Base-by-base conservation (phyloP, 1,139 yeast genomes). In the Kazachstania sp. region DNA sequence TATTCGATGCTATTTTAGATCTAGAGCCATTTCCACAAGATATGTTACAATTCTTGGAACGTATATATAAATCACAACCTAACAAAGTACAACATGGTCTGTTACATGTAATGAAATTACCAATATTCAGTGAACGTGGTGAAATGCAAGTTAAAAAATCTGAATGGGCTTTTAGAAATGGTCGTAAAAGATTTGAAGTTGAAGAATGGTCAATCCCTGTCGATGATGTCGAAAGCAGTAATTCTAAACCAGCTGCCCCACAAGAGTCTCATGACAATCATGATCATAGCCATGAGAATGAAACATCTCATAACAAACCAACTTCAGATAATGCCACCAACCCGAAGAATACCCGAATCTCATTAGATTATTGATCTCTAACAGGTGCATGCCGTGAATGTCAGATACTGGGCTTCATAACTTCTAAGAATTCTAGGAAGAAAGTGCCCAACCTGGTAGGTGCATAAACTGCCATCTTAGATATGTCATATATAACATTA, bases 161-260 rank as follows among this genome's bases (percentile, higher is more conserved):
- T 46, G 97, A 90, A 66, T 83, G 77, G 65, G 90, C 95, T 3
- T 92, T 90, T 68, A 81, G 83, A 60, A 87, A 87, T 52, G 92
- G 95, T 13, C 74, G 85, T 52, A 80, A 81, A 66, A 80, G 77
- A 59, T 87, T 92, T 62, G 95, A 85, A 59, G 83, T 90, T 49
- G 90, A 85, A 54, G 86, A 81, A 59, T 90, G 96, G 95, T 86
- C 95, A 23, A 92, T 92, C 42, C 97, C 98, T 0, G 95, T 92
- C 2, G 97, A 86, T 51, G 88, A 81, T 48, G 80, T 75, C 35
- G 83, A 74, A 16, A 75, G 70, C 31, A 76, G 16, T 18, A 61
- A 65, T 35, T 26, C 41, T 9, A 46, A 40, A 26, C 35, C 31
- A n/a, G 9, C 32, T 8, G 35, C n/a, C 6, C 2, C 35, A 20